phyloP scores from a whole-genome alignment of 2,329 filamentous ascomycete species.

The Rutstroemia sp. region DNA sequence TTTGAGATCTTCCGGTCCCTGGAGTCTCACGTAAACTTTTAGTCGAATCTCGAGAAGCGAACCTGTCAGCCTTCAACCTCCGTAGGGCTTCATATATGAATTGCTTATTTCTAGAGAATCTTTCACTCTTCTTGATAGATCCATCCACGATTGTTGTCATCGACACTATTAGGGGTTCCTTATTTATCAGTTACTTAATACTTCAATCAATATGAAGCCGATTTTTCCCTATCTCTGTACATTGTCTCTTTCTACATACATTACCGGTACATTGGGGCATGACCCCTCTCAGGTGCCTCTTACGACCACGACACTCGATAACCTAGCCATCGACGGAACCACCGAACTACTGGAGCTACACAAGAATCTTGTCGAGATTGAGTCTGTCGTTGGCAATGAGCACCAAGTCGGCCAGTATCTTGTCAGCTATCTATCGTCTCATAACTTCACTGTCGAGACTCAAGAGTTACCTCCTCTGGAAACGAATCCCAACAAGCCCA shows the following conservation, averaged over 20 bases:
- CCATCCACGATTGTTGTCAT: not conserved
- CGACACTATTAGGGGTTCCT: not conserved
- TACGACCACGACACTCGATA: not conserved
- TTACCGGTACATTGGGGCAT: not conserved
- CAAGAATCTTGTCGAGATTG: not conserved
- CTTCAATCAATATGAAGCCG: not conserved
- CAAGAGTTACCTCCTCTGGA: not conserved
- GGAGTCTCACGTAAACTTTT: too few relatives aligned
- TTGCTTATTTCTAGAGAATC: too few relatives aligned
- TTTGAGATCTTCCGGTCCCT: too few relatives aligned
- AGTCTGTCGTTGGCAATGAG: conserved; percentile 2
- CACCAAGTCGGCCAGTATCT: not conserved
- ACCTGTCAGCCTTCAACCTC: too few relatives aligned
- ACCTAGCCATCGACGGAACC: not conserved
- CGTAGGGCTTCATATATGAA: too few relatives aligned
- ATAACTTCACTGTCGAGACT: conserved; percentile 4
- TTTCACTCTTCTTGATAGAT: too few relatives aligned
- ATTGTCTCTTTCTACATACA: not conserved
- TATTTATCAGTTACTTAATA: not conserved
- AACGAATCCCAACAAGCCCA: not conserved
- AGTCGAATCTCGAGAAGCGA: too few relatives aligned
- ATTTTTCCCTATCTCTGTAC: not conserved
- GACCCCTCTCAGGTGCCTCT: not conserved
- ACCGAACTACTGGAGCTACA: not conserved
- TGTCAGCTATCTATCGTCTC: not conserved